Evolutionary conservation across 306 rosid genomes (phyloP), one percentile per base, ranked within the genome.

Genomic region (Ziziphus jujuba): DNA sequence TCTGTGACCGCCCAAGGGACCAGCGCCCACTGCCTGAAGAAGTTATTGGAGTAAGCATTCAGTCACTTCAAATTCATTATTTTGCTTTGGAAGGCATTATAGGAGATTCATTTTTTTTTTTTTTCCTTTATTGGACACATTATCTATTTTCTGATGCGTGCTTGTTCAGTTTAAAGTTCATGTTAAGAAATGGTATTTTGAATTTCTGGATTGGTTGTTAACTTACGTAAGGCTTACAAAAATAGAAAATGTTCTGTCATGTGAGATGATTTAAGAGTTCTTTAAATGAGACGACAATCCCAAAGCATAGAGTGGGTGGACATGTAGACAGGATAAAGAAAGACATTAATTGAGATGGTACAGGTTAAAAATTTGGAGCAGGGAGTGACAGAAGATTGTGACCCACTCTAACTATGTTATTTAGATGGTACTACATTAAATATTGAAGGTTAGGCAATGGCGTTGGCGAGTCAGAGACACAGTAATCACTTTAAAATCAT

Each of bases 21-120:
- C 99, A 90, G 75, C 91, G 97, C 19, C 97, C 99, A 2, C 84
- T 82, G 75, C 92, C 96, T 16, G 99, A 95, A 73, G 99, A 95
- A 87, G 97, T 95, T 56, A 77, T 90, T 40, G 97, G 97, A 82
- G 99, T 95, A 66, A 73, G 84, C 67, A 70, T 78, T 74, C 1
- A 20, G 51, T 66, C 65, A 25, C 51, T 21, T 60, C 72, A 54
- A 53, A 70, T 21, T 35, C 68, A 65, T 36, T 23, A 61, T 77
- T 67, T 73, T 33, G 69, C 62, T 58, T 67, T 23, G 19, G 51
- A 51, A 53, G 69, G 36, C 57, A 25, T 22, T 28, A 14, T 16
- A 9, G 7, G 22, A 12, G n/a, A n/a, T n/a, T n/a, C n/a, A n/a
- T n/a, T n/a, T n/a, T n/a, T n/a, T 47, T 15, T 7, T 43, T 22